Base-by-base conservation (phyloP, 202 grass and related monocot species). In the Saccharum hybrid region DNA sequence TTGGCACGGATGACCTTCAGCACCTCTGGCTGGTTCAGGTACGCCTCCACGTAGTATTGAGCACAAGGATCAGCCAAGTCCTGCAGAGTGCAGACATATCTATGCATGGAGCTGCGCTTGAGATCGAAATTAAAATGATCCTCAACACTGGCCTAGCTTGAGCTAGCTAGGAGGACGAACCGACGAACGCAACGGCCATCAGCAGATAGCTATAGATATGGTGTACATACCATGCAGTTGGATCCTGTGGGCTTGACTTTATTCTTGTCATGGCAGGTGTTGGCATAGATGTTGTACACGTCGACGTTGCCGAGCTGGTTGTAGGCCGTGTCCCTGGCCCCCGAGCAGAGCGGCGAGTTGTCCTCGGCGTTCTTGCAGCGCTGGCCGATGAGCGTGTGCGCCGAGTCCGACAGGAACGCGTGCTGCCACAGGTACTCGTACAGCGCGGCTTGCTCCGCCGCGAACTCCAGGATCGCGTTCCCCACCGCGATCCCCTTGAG, bases 361-460 rank as follows among this genome's bases (percentile, higher is more conserved):
- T 86, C 79, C 2, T 79, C 83, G 19, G 68, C 12, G 76, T 56
- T 56, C 11, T 71, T 81, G 86, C 91, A 91, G 67, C 40, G 68
- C 71, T 86, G 42, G 9, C 16, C 72, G 83, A 94, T 88, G 7
- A 85, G 52, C 16, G n/a, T 5, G 45, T 86, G 84, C 60, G 81
- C 68, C 37, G 79, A 26, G 66, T 91, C 86, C 30, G 88, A 89
- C 13, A 91, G 82, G 74, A 94, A 80, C 19, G 84, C 65, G 82
- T 84, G 89, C 68, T 88, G 89, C 89, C 92, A 94, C 77, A 87
- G 76, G 81, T 73, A 94, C 54, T 94, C 92, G 70, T 82, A 89
- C 38, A 85, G 14, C 48, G 80, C 22, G 1, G 34, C 63, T 21
- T 16, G 48, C 68, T 91, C 89, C 2, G 79, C 48, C 31, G 61